Evolutionary conservation across 2,329 filamentous ascomycete species (phyloP), one percentile per base, ranked within the genome.

Genomic region (Sporothrix phasma): DNA sequence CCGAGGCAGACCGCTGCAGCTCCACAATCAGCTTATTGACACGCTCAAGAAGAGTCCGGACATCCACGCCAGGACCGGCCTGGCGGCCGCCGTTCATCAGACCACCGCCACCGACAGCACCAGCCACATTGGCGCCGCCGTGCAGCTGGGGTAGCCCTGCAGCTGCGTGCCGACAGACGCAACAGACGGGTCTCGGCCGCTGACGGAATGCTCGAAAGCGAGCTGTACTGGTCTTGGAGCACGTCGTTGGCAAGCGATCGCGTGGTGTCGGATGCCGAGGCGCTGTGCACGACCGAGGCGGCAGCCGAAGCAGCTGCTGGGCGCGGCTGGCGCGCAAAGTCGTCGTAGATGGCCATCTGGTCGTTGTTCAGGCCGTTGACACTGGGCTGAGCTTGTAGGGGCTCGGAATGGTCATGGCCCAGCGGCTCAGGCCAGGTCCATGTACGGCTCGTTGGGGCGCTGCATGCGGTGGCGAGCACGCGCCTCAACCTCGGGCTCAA

Each of bases 291-390:
- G 66, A 81, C 69, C 72, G 82, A 84, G 1, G 43, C 45, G 1
- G 41, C 45, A 4, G n/a, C 61, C 10, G 58, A 58, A 3, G 58
- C 54, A 0, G 61, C 45, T 0, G 63, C 13, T 4, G 66, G 64
- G 64, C 91, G 88, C 31, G 90, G 88, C 73, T 96, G 91, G 64
- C 92, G 84, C 10, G 90, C 91, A 74, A 99, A 99, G 67, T 97
- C 92, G 71, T 97, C 92, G 72, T 99, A 99, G 29, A 99, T 95
- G 11, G 90, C 90, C 79, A 97, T 85, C 72, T 99, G 94, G 71
- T 97, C 91, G 26, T 88, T 82, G 71, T 96, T 97, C 61, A 99
- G 78, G 4, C 93, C 93, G 61, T 76, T 74, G 63, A 79, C 72
- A 66, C 74, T 83, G 13, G 90, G 43, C 88, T 88, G 69, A 97